Base-by-base conservation (phyloP, 2,329 filamentous ascomycete species). In the Plectosphaerella cucumerina region DNA sequence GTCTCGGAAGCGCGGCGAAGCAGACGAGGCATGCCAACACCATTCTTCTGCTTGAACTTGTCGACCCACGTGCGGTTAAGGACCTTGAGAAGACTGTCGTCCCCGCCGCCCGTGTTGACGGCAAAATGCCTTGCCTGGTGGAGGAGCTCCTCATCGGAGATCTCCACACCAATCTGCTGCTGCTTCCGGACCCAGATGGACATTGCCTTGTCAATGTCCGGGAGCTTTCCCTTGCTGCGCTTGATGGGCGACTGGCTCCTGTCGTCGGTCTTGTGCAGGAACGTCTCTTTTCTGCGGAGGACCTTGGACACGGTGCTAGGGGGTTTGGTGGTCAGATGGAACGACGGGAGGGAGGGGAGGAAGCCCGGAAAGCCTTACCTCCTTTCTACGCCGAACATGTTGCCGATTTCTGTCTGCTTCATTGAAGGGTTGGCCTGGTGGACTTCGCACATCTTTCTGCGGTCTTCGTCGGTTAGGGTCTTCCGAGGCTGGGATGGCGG, bases 251-350 rank as follows among this genome's bases (percentile, higher is more conserved):
- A 93, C 59, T 80, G 82, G 65, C 78, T 90, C 59, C 85, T 87
- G 67, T 90, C 91, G 62, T 89, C 89, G 12, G 55, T 48, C 49
- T 84, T 84, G 62, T 86, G 88, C 15, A 97, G 80, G 69, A 96
- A 97, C 67, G 95, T 94, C 57, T 99, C 94, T 72, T 93, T 96
- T 63, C 96, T 87, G 49, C 93, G 86, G 57, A 99, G 71, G 50
- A 97, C 94, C 67, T 99, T 99, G 50, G 94, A 99, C n/a, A 99
- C 94, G 46, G 94, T 99, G 73, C 94, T 99, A 68, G 50, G 51
- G 62, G 39, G 46, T 50, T 17, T 48, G 39, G 63, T 70, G 35
- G 18, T 3, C 12, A 39, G 10, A 5, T 20, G 21, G n/a, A 6
- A 14, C 17, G n/a, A 31, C n/a, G n/a, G n/a, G n/a, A n/a, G n/a